Evolutionary conservation across 148 eudicot genomes (phyloP), one percentile per base, ranked within the genome.

Genomic region (Vaccinium macrocarpon): DNA sequence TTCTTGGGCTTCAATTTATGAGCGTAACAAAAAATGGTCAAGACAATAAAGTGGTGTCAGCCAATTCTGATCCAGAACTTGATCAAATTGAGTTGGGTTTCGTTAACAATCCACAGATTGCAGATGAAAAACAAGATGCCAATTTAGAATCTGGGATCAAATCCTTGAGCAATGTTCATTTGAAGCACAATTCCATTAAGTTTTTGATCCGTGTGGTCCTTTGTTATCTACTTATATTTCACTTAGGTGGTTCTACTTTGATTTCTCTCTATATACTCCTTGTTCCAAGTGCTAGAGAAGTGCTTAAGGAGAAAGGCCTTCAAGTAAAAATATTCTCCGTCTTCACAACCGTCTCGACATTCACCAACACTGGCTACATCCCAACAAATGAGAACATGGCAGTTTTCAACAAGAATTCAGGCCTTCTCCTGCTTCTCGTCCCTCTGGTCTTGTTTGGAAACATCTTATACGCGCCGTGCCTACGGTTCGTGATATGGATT

Each of bases 311-410:
- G 1, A 95, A 95, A 82, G 93, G 90, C 18, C 82, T 95, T 1
- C 62, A 84, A 7, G 32, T 82, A 29, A 71, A 19, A 25, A 89
- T 84, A 1, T 95, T 94, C 49, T 86, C 95, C 0, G 5, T 89
- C 2, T 95, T 93, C 82, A 85, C 89, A 11, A 81, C 86, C 0
- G 91, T 93, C 53, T 92, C 98, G 0, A 90, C 96, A 0, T 94
- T 94, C 19, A 35, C 95, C 21, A 95, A 90, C 62, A 89, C 95
- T 62, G 98, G 98, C 4, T 95, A 87, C 64, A 32, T 88, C 10
- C 97, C 96, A 2, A 94, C 94, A 1, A 92, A 94, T 59, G 98
- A 95, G 70, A 94, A 92, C 88, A 93, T 94, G 98, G 66, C 84
- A 0, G 86, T 88, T 70, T 95, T 95, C 61, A 88, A 83, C 52